These are phyloP conservation scores for Thozetella sp. DNA, from an alignment of 495 filamentous ascomycete genomes.

Conservation along the genomic window DNA sequence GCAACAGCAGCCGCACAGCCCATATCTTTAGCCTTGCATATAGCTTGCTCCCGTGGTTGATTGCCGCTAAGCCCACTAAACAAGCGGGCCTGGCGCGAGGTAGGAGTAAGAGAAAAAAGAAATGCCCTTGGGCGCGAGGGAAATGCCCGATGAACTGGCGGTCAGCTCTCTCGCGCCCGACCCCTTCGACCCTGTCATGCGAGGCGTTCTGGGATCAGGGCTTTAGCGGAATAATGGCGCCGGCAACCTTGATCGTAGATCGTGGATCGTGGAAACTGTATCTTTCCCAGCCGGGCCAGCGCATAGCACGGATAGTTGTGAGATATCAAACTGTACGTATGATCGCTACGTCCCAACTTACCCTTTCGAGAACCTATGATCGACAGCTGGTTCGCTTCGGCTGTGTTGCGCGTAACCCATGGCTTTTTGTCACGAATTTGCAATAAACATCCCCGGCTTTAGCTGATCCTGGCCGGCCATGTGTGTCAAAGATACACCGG, in stretches of 20 bases:
- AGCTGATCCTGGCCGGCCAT: too few species aligned
- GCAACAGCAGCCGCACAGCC: too few species aligned
- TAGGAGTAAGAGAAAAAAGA: not conserved
- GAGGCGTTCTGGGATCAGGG: slow-evolving; percentile 15
- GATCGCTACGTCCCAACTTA: not conserved
- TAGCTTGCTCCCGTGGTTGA: not conserved
- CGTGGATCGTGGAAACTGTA: slow-evolving; percentile 21
- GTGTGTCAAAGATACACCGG: too few species aligned
- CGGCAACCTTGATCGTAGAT: slow-evolving; percentile 19
- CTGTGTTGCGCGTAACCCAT: too few species aligned
- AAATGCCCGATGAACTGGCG: slow-evolving; percentile 29
- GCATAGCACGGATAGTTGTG: not conserved
- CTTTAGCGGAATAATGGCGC: slow-evolving; percentile 15
- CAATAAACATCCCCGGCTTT: too few species aligned
- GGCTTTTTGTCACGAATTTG: too few species aligned
- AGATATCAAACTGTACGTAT: not conserved
- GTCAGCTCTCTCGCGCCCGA: slow-evolving; percentile 26
- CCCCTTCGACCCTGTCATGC: slow-evolving; percentile 22
- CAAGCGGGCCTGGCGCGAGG: not conserved
- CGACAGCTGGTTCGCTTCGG: not conserved
- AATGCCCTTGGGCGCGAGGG: not conserved
- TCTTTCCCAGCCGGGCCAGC: slow-evolving; percentile 1
- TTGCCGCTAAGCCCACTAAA: not conserved
- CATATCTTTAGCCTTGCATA: too few species aligned
- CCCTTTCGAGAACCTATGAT: not conserved